phyloP scores from a whole-genome alignment of 2,329 filamentous ascomycete genomes.

The Neophaeococcomyces mojaviensis region DNA sequence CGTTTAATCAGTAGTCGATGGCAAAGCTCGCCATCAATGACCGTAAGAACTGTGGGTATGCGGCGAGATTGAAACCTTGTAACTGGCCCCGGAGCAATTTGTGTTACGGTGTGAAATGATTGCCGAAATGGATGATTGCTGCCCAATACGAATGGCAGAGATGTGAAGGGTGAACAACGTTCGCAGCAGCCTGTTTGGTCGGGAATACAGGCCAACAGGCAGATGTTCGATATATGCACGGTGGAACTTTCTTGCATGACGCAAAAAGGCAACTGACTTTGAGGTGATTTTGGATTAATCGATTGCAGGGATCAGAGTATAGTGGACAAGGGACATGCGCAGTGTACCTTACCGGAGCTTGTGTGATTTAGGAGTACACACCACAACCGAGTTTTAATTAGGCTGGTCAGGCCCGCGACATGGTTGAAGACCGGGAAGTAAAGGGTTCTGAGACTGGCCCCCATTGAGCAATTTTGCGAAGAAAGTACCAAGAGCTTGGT shows the following conservation, averaged over 20 bases:
- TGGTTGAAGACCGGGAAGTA: background rate
- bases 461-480: background rate
- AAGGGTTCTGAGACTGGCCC: background rate
- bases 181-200: slow-evolving; percentile 3
- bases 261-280: slow-evolving; percentile 8
- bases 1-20: background rate
- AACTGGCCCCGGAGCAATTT: background rate
- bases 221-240: slow-evolving; percentile 6
- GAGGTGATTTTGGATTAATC: slow-evolving; percentile 1
- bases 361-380: background rate
- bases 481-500: background rate
- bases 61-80: background rate
- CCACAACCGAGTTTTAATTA: background rate
- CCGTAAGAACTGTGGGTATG: background rate
- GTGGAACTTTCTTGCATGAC: background rate
- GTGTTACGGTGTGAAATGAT: background rate
- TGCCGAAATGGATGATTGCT: background rate
- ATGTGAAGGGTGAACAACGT: background rate
- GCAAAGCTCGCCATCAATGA: background rate
- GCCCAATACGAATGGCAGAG: background rate
- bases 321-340: background rate
- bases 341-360: background rate
- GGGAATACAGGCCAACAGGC: slow-evolving; percentile 4
- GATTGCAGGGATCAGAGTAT: slow-evolving; percentile 4
- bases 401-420: background rate